Evolutionary conservation across 768 basidiomycete genomes (phyloP).

Genomic region (Suillus decipiens): DNA sequence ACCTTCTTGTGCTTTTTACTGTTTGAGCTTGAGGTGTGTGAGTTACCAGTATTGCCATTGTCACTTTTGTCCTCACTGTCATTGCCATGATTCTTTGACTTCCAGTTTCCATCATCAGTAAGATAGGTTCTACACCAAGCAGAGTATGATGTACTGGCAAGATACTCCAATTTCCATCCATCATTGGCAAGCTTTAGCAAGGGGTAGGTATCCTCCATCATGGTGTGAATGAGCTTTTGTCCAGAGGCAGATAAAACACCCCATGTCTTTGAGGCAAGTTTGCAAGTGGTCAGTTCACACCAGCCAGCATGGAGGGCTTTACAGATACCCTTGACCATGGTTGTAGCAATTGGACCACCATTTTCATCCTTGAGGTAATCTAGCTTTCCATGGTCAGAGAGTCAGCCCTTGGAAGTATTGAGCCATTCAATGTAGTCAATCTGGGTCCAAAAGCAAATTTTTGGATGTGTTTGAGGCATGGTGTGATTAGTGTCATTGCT

Average conservation of each 20-base stretch:
- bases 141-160: neutral
- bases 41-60: neutral
- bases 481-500: no score
- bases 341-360: neutral
- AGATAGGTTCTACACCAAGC: neutral
- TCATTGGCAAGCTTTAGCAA: neutral
- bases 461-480: no score
- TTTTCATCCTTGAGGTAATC: slow-evolving; percentile 7
- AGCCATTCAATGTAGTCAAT: slow-evolving; percentile 5
- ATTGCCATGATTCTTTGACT: neutral
- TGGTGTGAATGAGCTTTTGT: neutral
- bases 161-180: slow-evolving; percentile 5
- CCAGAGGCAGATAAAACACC: neutral
- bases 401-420: neutral
- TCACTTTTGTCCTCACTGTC: neutral
- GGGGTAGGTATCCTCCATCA: no score
- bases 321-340: neutral
- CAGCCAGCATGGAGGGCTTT: neutral
- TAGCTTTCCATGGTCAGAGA: slow-evolving; percentile 1
- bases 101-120: neutral
- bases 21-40: neutral
- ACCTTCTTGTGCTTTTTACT: neutral
- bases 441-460: slow-evolving; percentile 6
- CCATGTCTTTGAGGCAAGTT: neutral
- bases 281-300: neutral